A percentile compares a stretch with the other conserved stretches of the same genome.
Evolutionary conservation across 2,329 filamentous ascomycete species (phyloP).

Genomic region (Monosporascus sp.): DNA sequence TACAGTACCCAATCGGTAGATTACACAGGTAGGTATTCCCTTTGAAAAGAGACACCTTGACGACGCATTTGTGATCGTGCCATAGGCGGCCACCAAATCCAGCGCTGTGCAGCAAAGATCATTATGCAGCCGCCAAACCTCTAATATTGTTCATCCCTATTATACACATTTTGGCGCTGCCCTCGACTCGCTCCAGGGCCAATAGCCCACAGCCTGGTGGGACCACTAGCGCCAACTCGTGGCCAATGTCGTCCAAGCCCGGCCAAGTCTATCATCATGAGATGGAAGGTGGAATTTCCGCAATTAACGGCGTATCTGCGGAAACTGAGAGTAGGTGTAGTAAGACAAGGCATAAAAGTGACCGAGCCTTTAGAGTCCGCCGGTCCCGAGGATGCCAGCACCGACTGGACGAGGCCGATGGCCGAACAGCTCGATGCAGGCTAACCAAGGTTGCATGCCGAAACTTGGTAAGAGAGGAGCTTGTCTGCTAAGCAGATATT

Average conservation of each 20-base stretch:
- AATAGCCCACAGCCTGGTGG: no score
- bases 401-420: not conserved
- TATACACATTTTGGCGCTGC: not conserved
- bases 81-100: not conserved
- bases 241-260: not conserved
- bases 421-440: not conserved
- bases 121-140: not conserved
- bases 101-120: not conserved
- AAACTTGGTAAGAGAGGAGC: slow-evolving; percentile 16
- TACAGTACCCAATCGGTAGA: not conserved
- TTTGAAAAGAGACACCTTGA: not conserved
- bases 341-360: slow-evolving; percentile 8
- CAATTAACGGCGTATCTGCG: slow-evolving; percentile 2
- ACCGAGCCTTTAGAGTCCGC: not conserved
- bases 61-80: not conserved
- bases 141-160: not conserved
- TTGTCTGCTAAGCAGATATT: slow-evolving; percentile 14
- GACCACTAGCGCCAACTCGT: not conserved
- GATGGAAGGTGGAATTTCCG: slow-evolving; percentile 9
- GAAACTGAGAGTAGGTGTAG: slow-evolving; percentile 5
- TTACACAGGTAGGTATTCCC: not conserved
- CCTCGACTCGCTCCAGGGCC: not conserved
- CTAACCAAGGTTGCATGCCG: not conserved
- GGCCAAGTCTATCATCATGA: slow-evolving; percentile 14
- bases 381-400: slow-evolving; percentile 7